Percentiles rank a stretch among this genome's conserved stretches.
phyloP scores from a whole-genome alignment of 1,284 basidiomycete species.

The Microbotryum violaceum region DNA sequence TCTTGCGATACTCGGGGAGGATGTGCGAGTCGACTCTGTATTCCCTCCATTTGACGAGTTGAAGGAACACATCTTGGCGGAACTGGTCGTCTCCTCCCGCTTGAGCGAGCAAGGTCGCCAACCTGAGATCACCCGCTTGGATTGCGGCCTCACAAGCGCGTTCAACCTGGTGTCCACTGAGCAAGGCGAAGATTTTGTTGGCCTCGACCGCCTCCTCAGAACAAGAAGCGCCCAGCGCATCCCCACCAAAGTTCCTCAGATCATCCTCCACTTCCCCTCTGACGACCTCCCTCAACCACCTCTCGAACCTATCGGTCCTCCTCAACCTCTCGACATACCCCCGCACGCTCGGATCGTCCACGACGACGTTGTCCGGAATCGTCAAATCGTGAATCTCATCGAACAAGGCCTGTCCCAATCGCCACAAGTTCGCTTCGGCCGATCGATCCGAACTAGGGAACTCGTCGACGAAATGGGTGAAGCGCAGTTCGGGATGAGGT shows the following conservation, averaged over 20 bases:
- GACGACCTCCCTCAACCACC: conserved; percentile 76
- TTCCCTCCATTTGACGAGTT: conserved; percentile 76
- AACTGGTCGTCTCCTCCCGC: conserved; percentile 72
- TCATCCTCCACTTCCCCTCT: conserved; percentile 65
- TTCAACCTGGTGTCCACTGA: conserved; percentile 81
- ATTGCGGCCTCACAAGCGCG: conserved; percentile 70
- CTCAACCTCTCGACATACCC: conserved; percentile 39
- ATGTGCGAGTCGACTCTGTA: conserved; percentile 68
- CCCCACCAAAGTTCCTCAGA: conserved; percentile 46
- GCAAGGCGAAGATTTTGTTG: conserved; percentile 60
- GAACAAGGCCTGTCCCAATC: conserved; percentile 82
- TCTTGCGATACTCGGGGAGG: conserved; percentile 59
- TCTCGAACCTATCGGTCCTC: conserved; percentile 71
- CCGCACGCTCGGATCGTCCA: background rate
- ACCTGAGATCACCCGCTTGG: conserved; percentile 68
- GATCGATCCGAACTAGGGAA: conserved; percentile 68
- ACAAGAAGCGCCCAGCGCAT: conserved; percentile 31
- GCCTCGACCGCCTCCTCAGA: conserved; percentile 44
- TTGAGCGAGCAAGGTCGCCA: conserved; percentile 89
- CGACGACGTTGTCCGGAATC: conserved; percentile 49
- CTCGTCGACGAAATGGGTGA: conserved; percentile 65
- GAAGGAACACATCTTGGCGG: conserved; percentile 63
- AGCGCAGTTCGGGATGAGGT: conserved; percentile 57
- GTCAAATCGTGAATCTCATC: conserved; percentile 61
- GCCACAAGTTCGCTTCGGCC: conserved; percentile 72